Conservation (phyloP, 805 yeast species). For the Lachancea meyersii region DNA sequence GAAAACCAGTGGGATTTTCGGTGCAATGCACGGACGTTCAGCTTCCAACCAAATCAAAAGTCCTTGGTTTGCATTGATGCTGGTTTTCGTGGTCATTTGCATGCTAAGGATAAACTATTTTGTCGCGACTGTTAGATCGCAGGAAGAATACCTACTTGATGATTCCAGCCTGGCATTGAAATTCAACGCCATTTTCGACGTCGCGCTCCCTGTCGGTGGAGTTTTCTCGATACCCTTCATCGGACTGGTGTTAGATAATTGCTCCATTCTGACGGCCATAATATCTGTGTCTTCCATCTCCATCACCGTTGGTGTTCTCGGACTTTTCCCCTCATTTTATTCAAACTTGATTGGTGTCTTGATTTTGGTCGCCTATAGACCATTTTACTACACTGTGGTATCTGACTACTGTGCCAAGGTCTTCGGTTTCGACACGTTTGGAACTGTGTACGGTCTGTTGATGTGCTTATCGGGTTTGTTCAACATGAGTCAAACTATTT, state of each 20-base stretch:
- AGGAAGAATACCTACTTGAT: conserved; percentile 66
- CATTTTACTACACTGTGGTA: conserved; percentile 87
- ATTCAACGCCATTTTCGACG: conserved; percentile 72
- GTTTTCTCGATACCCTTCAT: conserved; percentile 79
- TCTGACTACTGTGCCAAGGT: conserved; percentile 90
- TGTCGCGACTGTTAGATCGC: conserved; percentile 82
- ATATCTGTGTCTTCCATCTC: conserved; percentile 48
- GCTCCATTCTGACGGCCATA: conserved; percentile 55
- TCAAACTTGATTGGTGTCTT: conserved; percentile 65
- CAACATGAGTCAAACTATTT: conserved; percentile 61
- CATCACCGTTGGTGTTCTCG: conserved; percentile 60
- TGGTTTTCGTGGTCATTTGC: conserved; percentile 73
- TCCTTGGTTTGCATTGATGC: conserved; percentile 75
- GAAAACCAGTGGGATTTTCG: conserved; percentile 62
- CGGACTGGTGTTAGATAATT: conserved; percentile 71
- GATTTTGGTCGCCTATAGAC: conserved; percentile 74
- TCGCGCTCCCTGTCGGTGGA: conserved; percentile 87
- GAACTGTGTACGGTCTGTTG: conserved; percentile 82
- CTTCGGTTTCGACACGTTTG: conserved; percentile 88
- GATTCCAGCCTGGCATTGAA: conserved; percentile 43
- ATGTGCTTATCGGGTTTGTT: conserved; percentile 78
- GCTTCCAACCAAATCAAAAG: conserved; percentile 43
- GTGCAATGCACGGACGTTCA: conserved; percentile 63
- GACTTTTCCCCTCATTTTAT: conserved; percentile 44
- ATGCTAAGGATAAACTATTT: conserved; percentile 91